A percentile compares a stretch with the other conserved stretches of the same genome.
phyloP scores from a whole-genome alignment of 768 basidiomycete genomes.

The Udeniomyces megalosporus region DNA sequence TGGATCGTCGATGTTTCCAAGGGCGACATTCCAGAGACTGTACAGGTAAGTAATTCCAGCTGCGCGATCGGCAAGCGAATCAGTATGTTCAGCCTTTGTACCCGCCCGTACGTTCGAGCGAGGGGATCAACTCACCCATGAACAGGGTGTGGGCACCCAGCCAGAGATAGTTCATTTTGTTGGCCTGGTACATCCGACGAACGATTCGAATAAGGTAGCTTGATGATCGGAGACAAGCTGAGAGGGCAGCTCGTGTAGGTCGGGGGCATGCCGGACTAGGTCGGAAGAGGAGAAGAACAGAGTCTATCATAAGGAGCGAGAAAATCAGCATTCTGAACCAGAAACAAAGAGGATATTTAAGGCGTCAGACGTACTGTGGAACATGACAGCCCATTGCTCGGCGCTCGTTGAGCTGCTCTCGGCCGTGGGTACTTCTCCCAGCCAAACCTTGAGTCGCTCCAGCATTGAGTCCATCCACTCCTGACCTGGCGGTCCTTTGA shows the following conservation, averaged over 20 bases:
- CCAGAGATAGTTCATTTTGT: conserved; percentile 26
- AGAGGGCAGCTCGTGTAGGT: conserved; percentile 26
- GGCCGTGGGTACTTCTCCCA: conserved; percentile 27
- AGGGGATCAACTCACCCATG: not conserved
- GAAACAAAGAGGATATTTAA: not conserved
- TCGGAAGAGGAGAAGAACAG: conserved; percentile 28
- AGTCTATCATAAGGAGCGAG: conserved; percentile 20
- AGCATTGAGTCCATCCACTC: conserved; percentile 29
- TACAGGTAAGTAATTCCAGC: conserved; percentile 30
- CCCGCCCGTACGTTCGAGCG: not conserved
- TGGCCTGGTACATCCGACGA: conserved; percentile 28
- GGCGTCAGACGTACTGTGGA: conserved; percentile 27
- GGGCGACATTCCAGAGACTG: conserved; percentile 28
- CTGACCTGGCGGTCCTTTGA: conserved; percentile 16
- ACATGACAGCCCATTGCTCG: conserved; percentile 30
- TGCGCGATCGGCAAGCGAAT: not conserved
- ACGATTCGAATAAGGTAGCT: conserved; percentile 32
- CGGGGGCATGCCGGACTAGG: conserved; percentile 29
- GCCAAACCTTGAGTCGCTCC: conserved; percentile 27
- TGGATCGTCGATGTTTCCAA: conserved; percentile 26
- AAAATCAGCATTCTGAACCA: not conserved
- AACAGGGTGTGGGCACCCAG: conserved; percentile 9
- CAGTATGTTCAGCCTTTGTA: too few species aligned
- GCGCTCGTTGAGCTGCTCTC: conserved; percentile 25
- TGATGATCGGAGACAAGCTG: conserved; percentile 29